Percentiles rank a stretch among this genome's conserved stretches.
Evolutionary conservation across 2,329 filamentous ascomycete genomes (phyloP).

Genomic region (Penicillium sp.): DNA sequence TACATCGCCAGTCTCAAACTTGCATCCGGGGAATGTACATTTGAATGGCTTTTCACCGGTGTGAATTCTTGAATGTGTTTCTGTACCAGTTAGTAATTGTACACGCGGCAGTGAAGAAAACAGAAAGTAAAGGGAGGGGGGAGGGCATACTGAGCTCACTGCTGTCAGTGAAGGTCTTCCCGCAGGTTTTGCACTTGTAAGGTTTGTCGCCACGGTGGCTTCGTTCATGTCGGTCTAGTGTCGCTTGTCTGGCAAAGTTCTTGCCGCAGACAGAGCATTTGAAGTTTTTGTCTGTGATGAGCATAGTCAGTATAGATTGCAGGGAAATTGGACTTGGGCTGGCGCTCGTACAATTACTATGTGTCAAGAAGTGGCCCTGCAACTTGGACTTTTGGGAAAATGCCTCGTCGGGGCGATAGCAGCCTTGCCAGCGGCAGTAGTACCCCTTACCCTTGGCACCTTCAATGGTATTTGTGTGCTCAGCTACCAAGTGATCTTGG

Average conservation of each 20-base stretch:
- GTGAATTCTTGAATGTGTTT: slow-evolving; percentile 41
- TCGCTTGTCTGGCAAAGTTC: slow-evolving; percentile 39
- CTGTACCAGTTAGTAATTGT: slow-evolving; percentile 23
- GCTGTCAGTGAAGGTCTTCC: slow-evolving; percentile 41
- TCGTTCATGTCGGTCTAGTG: slow-evolving; percentile 40
- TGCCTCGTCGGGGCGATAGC: slow-evolving; percentile 38
- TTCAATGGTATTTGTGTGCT: slow-evolving; percentile 34
- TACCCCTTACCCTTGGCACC: slow-evolving; percentile 38
- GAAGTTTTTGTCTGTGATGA: slow-evolving; percentile 36
- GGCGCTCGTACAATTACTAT: slow-evolving; percentile 39
- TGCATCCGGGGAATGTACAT: slow-evolving; percentile 39
- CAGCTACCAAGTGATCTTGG: slow-evolving; percentile 36
- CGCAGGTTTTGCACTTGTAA: slow-evolving; percentile 37
- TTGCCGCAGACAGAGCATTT: slow-evolving; percentile 38
- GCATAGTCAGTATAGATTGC: background rate
- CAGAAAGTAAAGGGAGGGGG: background rate
- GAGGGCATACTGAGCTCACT: slow-evolving; percentile 37
- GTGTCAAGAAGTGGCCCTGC: slow-evolving; percentile 41
- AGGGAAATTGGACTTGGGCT: too few species aligned
- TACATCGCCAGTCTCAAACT: slow-evolving; percentile 41
- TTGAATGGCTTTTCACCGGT: slow-evolving; percentile 42
- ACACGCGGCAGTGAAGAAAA: too few species aligned
- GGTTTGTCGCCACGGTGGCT: slow-evolving; percentile 42
- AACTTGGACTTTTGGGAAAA: slow-evolving; percentile 43
- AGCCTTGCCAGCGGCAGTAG: slow-evolving; percentile 41